Conservation (phyloP, 176 grass and related monocot genomes). For the Pontederia crassipes region DNA sequence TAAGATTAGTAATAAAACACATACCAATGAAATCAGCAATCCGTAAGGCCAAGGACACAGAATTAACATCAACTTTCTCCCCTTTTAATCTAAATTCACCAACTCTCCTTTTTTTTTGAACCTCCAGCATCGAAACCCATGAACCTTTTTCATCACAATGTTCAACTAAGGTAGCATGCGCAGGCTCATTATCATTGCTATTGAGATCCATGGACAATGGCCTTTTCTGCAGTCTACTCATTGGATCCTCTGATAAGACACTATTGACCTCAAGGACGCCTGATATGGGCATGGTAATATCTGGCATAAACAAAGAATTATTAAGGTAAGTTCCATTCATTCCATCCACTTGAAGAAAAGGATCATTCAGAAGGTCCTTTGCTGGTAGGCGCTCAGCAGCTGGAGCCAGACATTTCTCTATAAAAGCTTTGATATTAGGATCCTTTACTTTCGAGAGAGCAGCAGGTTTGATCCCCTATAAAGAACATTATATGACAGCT, state of each 20-base stretch:
- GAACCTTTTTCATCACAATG: too few species aligned
- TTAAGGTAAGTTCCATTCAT: too few species aligned
- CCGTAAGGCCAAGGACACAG: conserved; percentile 16
- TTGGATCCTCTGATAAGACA: too few species aligned
- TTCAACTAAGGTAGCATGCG: too few species aligned
- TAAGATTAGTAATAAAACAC: not conserved
- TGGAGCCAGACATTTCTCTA: conserved; percentile 40
- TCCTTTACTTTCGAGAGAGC: conserved; percentile 36
- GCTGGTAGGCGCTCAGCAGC: conserved; percentile 14
- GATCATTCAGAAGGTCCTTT: conserved; percentile 27
- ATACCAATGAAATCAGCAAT: conserved; percentile 18
- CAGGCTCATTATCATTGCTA: too few species aligned
- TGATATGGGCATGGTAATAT: too few species aligned
- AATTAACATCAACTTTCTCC: conserved; percentile 18
- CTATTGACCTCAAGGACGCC: too few species aligned
- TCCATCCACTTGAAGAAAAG: conserved; percentile 9
- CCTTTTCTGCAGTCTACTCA: too few species aligned
- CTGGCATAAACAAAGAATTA: too few species aligned
- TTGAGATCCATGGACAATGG: too few species aligned
- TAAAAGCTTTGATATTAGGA: conserved; percentile 36
- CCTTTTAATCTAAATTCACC: conserved; percentile 24
- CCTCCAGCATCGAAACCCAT: too few species aligned
- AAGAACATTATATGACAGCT: not conserved
- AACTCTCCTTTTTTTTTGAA: not conserved
- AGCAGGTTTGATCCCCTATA: conserved; percentile 41